Conservation (phyloP, 2,329 filamentous ascomycete genomes). For the Coniochaeta pulveracea region DNA sequence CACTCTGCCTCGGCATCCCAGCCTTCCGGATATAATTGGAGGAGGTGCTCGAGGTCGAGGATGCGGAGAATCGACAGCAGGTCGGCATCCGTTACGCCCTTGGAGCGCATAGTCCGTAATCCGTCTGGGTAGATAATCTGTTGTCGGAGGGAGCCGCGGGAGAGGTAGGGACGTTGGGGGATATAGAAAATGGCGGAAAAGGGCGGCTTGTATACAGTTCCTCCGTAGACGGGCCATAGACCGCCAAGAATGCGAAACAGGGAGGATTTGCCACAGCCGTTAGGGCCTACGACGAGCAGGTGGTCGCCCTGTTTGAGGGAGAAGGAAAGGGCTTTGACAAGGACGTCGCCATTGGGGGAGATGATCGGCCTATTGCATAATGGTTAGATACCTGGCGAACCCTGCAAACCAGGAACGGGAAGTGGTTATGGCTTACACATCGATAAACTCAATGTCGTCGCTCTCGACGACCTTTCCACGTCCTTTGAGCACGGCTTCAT, state of each 20-base stretch:
- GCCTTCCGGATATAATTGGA: constrained; percentile 63
- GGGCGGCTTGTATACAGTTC: constrained; percentile 80
- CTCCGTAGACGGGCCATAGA: constrained; percentile 95
- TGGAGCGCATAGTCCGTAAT: constrained; percentile 74
- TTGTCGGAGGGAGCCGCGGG: constrained; percentile 81
- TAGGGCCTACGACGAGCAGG: constrained; percentile 87
- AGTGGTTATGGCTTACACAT: constrained; percentile 46
- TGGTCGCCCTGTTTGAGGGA: constrained; percentile 79
- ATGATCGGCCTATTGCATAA: constrained; percentile 59
- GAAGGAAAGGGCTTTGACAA: constrained; percentile 79
- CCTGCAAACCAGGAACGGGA: no score
- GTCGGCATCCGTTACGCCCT: constrained; percentile 72
- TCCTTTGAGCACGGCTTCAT: constrained; percentile 71
- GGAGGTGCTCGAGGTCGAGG: constrained; percentile 73
- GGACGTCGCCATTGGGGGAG: constrained; percentile 88
- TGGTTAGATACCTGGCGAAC: neutral
- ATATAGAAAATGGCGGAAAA: constrained; percentile 97
- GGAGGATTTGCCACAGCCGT: constrained; percentile 93
- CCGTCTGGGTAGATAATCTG: constrained; percentile 96
- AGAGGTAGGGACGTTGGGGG: constrained; percentile 88
- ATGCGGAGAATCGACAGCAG: constrained; percentile 65
- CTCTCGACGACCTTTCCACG: constrained; percentile 77
- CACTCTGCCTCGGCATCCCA: constrained; percentile 96
- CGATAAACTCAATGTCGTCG: constrained; percentile 69
- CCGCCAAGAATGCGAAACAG: constrained; percentile 94